These are phyloP conservation scores for Solanum pinnatisectum DNA, from an alignment of 257 asterid genomes.

Conservation along the genomic window DNA sequence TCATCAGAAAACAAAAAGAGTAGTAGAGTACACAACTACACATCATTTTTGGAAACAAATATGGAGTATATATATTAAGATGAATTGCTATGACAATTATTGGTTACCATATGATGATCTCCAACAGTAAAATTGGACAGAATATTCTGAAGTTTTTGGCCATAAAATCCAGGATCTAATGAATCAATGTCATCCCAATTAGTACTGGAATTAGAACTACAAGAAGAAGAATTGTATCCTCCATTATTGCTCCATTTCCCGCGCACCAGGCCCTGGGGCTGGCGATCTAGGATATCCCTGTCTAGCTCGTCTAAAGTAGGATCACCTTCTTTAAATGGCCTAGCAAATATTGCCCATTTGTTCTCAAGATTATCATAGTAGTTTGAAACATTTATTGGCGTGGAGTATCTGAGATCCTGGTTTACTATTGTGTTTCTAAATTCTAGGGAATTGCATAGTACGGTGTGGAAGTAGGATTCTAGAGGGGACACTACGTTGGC, in stretches of 20 bases:
- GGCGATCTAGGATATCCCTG: conserved; percentile 18
- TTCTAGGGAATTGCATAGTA: conserved; percentile 43
- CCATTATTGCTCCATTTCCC: conserved; percentile 42
- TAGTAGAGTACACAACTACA: not conserved
- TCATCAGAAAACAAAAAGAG: not conserved
- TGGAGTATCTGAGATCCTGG: conserved; percentile 17
- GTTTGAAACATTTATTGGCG: not conserved
- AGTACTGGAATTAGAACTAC: not conserved
- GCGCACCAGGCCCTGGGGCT: conserved; percentile 8
- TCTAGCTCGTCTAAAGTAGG: conserved; percentile 28
- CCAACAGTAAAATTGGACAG: conserved; percentile 8
- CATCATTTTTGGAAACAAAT: not conserved
- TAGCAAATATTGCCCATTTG: conserved; percentile 13
- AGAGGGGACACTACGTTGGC: conserved; percentile 41
- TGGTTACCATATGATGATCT: not conserved
- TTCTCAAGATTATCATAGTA: not conserved
- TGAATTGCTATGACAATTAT: not conserved
- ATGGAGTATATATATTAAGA: not conserved
- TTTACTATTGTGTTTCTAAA: conserved; percentile 31
- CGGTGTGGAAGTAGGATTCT: conserved; percentile 46
- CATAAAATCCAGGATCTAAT: conserved; percentile 18
- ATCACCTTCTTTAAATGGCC: conserved; percentile 24
- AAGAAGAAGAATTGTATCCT: not conserved
- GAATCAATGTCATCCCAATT: conserved; percentile 27
- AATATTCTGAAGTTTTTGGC: conserved; percentile 13